A percentile compares a stretch with the other conserved stretches of the same genome.
Conservation (phyloP, 768 basidiomycete species). For the Tephrocybe sp. region DNA sequence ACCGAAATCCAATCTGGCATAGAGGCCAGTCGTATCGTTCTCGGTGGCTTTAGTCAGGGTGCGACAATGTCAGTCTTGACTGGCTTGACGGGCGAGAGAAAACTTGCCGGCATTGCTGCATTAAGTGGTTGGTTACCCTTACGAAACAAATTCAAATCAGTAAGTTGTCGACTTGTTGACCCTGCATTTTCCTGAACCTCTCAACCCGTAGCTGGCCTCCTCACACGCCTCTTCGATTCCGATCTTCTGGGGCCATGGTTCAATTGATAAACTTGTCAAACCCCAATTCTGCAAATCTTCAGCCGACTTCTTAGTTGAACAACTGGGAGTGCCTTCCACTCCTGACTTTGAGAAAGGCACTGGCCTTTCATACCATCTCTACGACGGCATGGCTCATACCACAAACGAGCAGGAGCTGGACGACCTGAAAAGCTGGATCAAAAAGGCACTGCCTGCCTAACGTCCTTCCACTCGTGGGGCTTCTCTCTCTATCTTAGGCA, state of each 20-base stretch:
- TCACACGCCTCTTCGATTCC: constrained; percentile 62
- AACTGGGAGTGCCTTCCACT: constrained; percentile 51
- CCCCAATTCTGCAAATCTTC: constrained; percentile 54
- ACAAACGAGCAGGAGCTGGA: constrained; percentile 63
- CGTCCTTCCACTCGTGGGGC: background rate
- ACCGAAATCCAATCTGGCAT: constrained; percentile 75
- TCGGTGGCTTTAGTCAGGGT: constrained; percentile 92
- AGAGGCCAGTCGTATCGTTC: constrained; percentile 66
- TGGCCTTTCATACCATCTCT: constrained; percentile 69
- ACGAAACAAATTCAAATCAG: constrained; percentile 61
- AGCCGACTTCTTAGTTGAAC: constrained; percentile 51
- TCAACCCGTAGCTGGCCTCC: constrained; percentile 63
- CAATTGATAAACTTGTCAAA: constrained; percentile 71
- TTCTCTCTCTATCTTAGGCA: background rate
- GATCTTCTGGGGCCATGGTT: constrained; percentile 88
- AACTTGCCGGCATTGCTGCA: constrained; percentile 69
- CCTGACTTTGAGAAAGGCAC: constrained; percentile 37
- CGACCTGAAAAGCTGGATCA: constrained; percentile 73
- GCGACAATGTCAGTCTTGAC: constrained; percentile 77
- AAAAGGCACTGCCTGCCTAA: constrained; percentile 46
- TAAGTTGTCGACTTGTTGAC: constrained; percentile 28
- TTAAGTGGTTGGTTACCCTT: constrained; percentile 85
- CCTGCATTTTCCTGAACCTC: too few relatives aligned
- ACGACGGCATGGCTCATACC: constrained; percentile 68
- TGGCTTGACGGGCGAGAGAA: constrained; percentile 64